phyloP scores from a whole-genome alignment of 164 flowering plant genomes.

The Santalum album region DNA sequence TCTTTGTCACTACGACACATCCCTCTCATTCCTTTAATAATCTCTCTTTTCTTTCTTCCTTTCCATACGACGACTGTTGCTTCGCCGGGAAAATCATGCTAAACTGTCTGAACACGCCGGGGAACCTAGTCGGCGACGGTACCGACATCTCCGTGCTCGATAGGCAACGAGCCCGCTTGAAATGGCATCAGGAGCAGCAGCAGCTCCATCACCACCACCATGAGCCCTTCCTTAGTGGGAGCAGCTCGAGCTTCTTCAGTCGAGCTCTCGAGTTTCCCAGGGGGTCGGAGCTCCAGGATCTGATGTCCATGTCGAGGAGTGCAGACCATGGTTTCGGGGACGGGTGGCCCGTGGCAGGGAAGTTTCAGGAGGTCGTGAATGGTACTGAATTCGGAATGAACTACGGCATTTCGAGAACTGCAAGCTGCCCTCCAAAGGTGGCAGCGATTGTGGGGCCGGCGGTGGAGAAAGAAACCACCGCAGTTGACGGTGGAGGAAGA shows the following conservation, averaged over 20 bases:
- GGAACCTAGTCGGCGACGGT: conserved; percentile 20
- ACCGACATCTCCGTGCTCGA: conserved; percentile 50
- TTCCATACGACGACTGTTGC: background rate
- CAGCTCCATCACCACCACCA: conserved; percentile 19
- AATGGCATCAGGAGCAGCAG: conserved; percentile 37
- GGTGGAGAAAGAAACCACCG: no score
- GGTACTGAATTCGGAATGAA: conserved; percentile 15
- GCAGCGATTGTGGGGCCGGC: conserved; percentile 7
- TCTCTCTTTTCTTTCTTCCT: background rate
- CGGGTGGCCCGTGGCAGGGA: conserved; percentile 40
- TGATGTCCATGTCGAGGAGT: conserved; percentile 24
- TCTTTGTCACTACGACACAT: background rate
- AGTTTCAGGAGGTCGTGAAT: conserved; percentile 2
- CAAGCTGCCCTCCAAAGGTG: conserved; percentile 32
- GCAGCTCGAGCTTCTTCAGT: conserved; percentile 19
- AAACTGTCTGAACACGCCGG: conserved; percentile 28
- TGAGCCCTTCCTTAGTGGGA: conserved; percentile 2
- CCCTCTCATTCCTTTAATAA: background rate
- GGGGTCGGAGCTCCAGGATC: conserved; percentile 22
- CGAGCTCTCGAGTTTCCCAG: conserved; percentile 22
- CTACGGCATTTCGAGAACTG: conserved; percentile 24
- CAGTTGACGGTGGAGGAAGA: conserved; percentile 6
- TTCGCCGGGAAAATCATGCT: conserved; percentile 34
- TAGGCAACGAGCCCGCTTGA: conserved; percentile 42
- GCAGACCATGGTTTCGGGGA: conserved; percentile 40